Evolutionary conservation across 257 asterid genomes (phyloP).

Genomic region (Parsonsia alboflavescens): DNA sequence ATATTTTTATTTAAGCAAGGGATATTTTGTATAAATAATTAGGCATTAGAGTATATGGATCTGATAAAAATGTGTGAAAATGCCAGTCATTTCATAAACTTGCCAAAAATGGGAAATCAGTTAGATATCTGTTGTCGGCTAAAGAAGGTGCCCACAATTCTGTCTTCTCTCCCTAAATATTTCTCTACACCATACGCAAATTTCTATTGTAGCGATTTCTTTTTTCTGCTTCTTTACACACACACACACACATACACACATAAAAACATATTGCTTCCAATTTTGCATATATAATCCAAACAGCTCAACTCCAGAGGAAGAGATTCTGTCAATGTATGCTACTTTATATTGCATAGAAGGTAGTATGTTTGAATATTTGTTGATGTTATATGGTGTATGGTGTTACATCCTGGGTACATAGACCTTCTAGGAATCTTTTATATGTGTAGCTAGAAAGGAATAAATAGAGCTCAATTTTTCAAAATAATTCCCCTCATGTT

Average conservation of each 20-base stretch:
- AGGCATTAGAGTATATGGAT: too few relatives aligned
- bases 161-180: too few relatives aligned
- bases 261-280: background rate
- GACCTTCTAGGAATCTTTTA: constrained; percentile 3
- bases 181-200: too few relatives aligned
- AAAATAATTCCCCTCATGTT: constrained; percentile 5
- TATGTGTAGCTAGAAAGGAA: background rate
- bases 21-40: too few relatives aligned
- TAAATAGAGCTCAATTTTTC: background rate
- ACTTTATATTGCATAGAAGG: background rate
- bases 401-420: background rate
- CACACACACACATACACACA: too few relatives aligned
- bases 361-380: background rate
- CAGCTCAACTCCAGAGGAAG: background rate
- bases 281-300: background rate
- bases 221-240: background rate
- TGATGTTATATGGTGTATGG: background rate
- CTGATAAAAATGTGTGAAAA: too few relatives aligned
- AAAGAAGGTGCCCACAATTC: too few relatives aligned
- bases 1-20: too few relatives aligned
- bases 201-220: background rate
- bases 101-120: too few relatives aligned
- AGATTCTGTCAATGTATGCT: background rate
- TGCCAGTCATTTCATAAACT: too few relatives aligned
- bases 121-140: too few relatives aligned